These are phyloP conservation scores for Trametes cingulata DNA, from an alignment of 768 basidiomycete genomes.

Conservation along the genomic window DNA sequence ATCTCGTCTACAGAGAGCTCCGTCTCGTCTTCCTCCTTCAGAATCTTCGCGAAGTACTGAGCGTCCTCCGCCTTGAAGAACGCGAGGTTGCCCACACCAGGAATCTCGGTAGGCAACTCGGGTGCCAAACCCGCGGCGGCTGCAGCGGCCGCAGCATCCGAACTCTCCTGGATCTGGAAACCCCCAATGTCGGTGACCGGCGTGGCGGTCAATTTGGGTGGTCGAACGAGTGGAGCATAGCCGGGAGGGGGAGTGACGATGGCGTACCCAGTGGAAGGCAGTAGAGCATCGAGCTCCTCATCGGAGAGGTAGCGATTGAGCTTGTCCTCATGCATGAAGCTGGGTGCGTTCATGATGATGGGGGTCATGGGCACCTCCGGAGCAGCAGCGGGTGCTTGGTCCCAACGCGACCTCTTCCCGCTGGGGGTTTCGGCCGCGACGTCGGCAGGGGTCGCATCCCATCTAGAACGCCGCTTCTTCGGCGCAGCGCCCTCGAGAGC, in stretches of 20 bases:
- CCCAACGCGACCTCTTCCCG: conserved; percentile 89
- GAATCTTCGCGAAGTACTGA: conserved; percentile 94
- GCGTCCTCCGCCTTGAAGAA: conserved; percentile 99
- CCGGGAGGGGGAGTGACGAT: conserved; percentile 94
- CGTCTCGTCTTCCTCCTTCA: conserved; percentile 94
- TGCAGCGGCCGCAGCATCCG: conserved; percentile 83
- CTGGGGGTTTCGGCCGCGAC: conserved; percentile 60
- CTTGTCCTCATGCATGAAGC: conserved; percentile 87
- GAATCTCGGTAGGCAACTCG: conserved; percentile 95
- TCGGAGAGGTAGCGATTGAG: conserved; percentile 95
- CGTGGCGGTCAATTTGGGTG: conserved; percentile 52
- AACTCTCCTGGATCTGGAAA: conserved; percentile 96
- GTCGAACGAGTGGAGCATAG: conserved; percentile 76
- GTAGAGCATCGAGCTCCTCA: conserved; percentile 90
- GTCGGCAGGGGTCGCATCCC: conserved; percentile 93
- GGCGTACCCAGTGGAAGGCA: conserved; percentile 83
- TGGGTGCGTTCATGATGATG: conserved; percentile 87
- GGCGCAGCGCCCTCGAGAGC: conserved; percentile 72
- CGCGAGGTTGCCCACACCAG: conserved; percentile 93
- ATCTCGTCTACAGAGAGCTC: conserved; percentile 93
- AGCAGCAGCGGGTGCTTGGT: conserved; percentile 79
- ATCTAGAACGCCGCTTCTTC: conserved; percentile 92
- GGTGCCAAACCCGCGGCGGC: conserved; percentile 91
- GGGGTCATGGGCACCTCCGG: conserved; percentile 68
- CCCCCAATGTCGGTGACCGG: conserved; percentile 65